Evolutionary conservation across 2,329 filamentous ascomycete genomes (phyloP), one percentile per base, ranked within the genome.

Genomic region (Exophiala sp.): DNA sequence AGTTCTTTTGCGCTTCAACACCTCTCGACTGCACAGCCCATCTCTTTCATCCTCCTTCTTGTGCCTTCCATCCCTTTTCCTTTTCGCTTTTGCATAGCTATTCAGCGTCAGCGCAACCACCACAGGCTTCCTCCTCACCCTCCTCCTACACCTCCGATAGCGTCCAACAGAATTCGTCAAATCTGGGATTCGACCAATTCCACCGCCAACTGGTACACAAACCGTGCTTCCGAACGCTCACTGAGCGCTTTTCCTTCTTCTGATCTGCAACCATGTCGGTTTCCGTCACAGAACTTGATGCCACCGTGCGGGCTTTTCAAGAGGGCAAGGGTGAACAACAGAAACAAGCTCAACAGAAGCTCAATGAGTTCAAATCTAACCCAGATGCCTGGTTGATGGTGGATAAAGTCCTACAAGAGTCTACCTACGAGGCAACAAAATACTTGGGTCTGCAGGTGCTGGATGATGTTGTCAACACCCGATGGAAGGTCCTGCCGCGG

Each of bases 341-440:
- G 39, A 54, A 62, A 45, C 40, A 61, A 55, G 48, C 58, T 8
- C 55, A 57, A 64, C 47, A 60, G 43, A 68, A 97, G 89, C 62
- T 64, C 51, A 62, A 62, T 39, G 62, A 64, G 44, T 99, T 99
- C 82, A 97, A 97, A 75, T 94, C 97, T 78, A 95, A 97, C 68
- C 91, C 92, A 54, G 94, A 99, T 77, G 87, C 94, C 56, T 99
- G 94, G 94, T 83, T 97, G 63, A 84, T 96, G 71, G 94, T 97
- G 66, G 94, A 96, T 71, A 91, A 96, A 76, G 96, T 99, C 68
- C 83, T 99, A 59, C 87, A 92, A 73, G 88, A 95, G 72, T 89
- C 94, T 61, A 87, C 87, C 71, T 95, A 96, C 71, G 85, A 90
- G 50, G 91, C 97, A 75, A 99, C 94, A 58, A 99, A 99, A 79